A percentile compares a stretch with the other conserved stretches of the same genome.
phyloP scores from a whole-genome alignment of 257 asterid genomes.

The Thymus quinquecostatus region DNA sequence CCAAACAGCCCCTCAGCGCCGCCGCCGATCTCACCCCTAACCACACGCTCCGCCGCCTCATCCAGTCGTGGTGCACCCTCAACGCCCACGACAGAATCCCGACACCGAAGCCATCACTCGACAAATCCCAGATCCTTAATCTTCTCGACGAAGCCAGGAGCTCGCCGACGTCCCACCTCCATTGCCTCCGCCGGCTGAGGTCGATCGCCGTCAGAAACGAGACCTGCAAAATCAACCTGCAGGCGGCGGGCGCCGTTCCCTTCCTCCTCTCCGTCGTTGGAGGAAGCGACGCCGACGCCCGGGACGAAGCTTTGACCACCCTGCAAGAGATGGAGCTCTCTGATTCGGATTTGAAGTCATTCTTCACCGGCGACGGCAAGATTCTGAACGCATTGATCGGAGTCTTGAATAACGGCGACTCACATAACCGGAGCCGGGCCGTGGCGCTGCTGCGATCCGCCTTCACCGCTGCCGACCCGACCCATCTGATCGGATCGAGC shows the following conservation, averaged over 20 bases:
- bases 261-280: constrained; percentile 41
- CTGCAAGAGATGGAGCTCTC: constrained; percentile 55
- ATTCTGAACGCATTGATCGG: constrained; percentile 41
- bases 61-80: constrained; percentile 77
- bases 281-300: constrained; percentile 19
- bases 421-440: constrained; percentile 37
- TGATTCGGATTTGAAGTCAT: constrained; percentile 36
- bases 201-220: constrained; percentile 44
- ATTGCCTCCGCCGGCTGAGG: constrained; percentile 45
- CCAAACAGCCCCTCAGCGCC: constrained; percentile 48
- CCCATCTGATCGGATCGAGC: constrained; percentile 34
- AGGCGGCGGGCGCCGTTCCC: constrained; percentile 47
- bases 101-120: constrained; percentile 59
- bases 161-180: constrained; percentile 30
- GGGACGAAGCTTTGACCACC: constrained; percentile 47
- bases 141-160: constrained; percentile 49
- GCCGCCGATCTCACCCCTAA: constrained; percentile 53
- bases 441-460: constrained; percentile 41
- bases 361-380: constrained; percentile 25
- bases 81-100: constrained; percentile 64
- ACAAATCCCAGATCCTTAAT: constrained; percentile 45
- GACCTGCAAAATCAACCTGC: constrained; percentile 35
- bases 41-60: constrained; percentile 66
- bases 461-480: constrained; percentile 51
- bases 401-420: constrained; percentile 38